These are phyloP conservation scores for Leucoagaricus sp. DNA, from an alignment of 1,284 basidiomycete species.

Conservation along the genomic window DNA sequence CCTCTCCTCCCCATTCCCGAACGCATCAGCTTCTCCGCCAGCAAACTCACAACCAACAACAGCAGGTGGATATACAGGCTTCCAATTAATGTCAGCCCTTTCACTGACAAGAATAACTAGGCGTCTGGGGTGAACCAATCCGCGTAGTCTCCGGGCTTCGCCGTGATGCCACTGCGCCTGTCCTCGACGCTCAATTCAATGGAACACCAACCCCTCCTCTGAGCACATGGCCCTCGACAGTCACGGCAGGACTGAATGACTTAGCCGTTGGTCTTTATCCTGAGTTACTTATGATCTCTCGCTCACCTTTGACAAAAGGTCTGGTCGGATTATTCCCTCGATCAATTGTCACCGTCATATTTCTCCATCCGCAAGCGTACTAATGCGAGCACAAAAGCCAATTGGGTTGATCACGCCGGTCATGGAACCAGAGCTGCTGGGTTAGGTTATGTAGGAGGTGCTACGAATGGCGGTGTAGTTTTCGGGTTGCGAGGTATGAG, in stretches of 20 bases:
- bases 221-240: conserved; percentile 39
- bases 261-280: conserved; percentile 25
- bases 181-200: conserved; percentile 41
- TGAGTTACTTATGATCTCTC: neutral
- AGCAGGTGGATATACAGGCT: neutral
- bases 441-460: conserved; percentile 42
- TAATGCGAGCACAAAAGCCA: conserved; percentile 30
- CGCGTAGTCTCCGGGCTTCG: conserved; percentile 41
- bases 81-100: neutral
- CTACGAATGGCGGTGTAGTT: conserved; percentile 37
- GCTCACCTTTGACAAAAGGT: conserved; percentile 15
- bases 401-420: conserved; percentile 37
- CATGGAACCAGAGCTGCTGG: conserved; percentile 38
- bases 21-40: conserved; percentile 11
- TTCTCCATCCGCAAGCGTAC: conserved; percentile 39
- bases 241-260: conserved; percentile 33
- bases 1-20: conserved; percentile 17
- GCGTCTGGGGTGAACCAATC: conserved; percentile 43
- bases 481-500: conserved; percentile 35
- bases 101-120: conserved; percentile 14
- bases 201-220: conserved; percentile 37
- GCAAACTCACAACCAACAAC: neutral
- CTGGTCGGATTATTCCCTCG: conserved; percentile 41
- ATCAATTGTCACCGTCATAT: conserved; percentile 35
- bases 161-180: conserved; percentile 41